These are phyloP conservation scores for Trifolium subterraneum DNA, from an alignment of 306 rosid genomes.

Conservation along the genomic window DNA sequence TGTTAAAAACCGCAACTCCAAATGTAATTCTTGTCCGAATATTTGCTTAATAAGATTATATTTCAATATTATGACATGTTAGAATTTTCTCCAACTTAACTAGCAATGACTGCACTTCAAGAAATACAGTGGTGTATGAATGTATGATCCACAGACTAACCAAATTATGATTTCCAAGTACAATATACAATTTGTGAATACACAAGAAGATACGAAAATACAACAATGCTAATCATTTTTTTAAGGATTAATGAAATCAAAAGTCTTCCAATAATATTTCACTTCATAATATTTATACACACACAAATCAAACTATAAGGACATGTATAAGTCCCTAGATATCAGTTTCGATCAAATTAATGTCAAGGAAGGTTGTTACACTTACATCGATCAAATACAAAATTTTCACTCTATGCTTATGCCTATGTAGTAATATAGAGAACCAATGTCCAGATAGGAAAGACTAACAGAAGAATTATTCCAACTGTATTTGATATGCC, in stretches of 20 bases:
- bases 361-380: neutral
- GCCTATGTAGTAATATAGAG: constrained; percentile 46
- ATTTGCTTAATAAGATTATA: constrained; percentile 7
- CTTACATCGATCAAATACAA: constrained; percentile 26
- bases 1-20: constrained; percentile 13
- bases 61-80: constrained; percentile 6
- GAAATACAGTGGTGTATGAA: no score
- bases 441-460: constrained; percentile 78
- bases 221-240: constrained; percentile 3
- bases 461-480: constrained; percentile 71
- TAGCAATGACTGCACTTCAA: no score
- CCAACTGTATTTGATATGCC: constrained; percentile 81
- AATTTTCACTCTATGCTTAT: neutral
- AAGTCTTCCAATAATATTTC: constrained; percentile 19
- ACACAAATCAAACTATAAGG: constrained; percentile 12
- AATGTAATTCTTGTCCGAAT: constrained; percentile 9
- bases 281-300: constrained; percentile 34
- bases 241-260: neutral
- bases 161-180: neutral
- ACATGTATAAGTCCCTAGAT: neutral
- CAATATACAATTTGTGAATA: neutral
- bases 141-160: no score
- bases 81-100: neutral
- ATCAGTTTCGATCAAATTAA: constrained; percentile 25
- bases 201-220: neutral